Conservation (phyloP, 2,329 filamentous ascomycete genomes). For the Pezizomycotina sp. region DNA sequence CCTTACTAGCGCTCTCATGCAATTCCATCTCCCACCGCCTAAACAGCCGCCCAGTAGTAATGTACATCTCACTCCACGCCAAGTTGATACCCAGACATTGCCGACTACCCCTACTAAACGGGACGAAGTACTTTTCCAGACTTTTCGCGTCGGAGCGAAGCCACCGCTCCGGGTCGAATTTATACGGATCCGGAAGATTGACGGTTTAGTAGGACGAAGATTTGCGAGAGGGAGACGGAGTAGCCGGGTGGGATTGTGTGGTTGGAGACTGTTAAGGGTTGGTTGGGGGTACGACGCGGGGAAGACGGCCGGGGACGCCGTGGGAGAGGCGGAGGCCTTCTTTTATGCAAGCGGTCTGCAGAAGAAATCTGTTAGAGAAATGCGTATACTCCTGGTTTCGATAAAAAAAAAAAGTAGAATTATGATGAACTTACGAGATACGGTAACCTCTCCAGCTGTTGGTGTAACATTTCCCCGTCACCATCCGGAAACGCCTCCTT, state of each 20-base stretch:
- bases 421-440: conserved; percentile 19
- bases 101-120: conserved; percentile 21
- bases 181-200: too few species aligned
- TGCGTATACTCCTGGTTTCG: too few species aligned
- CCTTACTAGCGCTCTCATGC: too few species aligned
- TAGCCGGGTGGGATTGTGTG: too few species aligned
- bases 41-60: conserved; percentile 27
- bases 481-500: conserved; percentile 8
- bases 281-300: conserved; percentile 11
- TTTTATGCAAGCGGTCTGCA: conserved; percentile 6
- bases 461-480: conserved; percentile 3
- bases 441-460: conserved; percentile 5
- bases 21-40: conserved; percentile 26
- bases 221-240: too few species aligned
- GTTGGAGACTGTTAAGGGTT: too few species aligned
- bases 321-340: conserved; percentile 7
- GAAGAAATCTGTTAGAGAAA: too few species aligned
- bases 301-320: conserved; percentile 4
- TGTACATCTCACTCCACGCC: conserved; percentile 28
- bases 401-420: too few species aligned
- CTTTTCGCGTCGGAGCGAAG: conserved; percentile 16
- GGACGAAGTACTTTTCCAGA: conserved; percentile 18
- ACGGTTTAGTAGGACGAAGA: too few species aligned
- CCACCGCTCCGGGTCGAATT: conserved; percentile 12
- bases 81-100: conserved; percentile 30